These are phyloP conservation scores for Dioscorea alata DNA, from an alignment of 106 monocot genomes.

Conservation along the genomic window DNA sequence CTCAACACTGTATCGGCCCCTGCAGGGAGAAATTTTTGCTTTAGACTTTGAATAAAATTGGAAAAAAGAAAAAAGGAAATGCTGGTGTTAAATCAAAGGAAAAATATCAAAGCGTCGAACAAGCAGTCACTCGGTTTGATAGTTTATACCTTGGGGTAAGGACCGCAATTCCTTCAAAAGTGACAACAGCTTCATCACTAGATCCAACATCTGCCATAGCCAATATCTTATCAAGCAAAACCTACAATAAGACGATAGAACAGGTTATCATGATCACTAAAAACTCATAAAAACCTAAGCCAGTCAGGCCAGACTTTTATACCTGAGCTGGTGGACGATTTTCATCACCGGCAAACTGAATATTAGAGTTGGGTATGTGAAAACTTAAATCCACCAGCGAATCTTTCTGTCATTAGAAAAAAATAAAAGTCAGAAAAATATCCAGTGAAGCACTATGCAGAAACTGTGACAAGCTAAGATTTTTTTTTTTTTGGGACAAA, in stretches of 20 bases:
- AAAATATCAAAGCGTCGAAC: not conserved
- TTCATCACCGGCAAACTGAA: conserved; percentile 95
- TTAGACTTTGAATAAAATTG: conserved; percentile 7
- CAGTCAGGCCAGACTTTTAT: not conserved
- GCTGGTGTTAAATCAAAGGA: not conserved
- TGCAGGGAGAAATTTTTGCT: conserved; percentile 15
- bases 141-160: conserved; percentile 71
- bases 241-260: conserved; percentile 29
- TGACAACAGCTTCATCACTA: conserved; percentile 82
- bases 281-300: not conserved
- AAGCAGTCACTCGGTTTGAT: not conserved
- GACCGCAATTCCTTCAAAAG: conserved; percentile 94
- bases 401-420: conserved; percentile 66
- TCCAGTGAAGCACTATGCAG: not conserved
- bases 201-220: conserved; percentile 92
- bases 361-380: conserved; percentile 90
- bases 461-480: too few species aligned
- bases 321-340: conserved; percentile 87
- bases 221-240: conserved; percentile 76
- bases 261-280: not conserved
- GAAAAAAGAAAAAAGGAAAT: not conserved
- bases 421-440: not conserved
- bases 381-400: conserved; percentile 90
- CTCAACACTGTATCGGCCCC: conserved; percentile 93
- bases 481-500: too few species aligned